Evolutionary conservation across 1,284 basidiomycete genomes (phyloP).

Genomic region (Quambalaria eucalypti): DNA sequence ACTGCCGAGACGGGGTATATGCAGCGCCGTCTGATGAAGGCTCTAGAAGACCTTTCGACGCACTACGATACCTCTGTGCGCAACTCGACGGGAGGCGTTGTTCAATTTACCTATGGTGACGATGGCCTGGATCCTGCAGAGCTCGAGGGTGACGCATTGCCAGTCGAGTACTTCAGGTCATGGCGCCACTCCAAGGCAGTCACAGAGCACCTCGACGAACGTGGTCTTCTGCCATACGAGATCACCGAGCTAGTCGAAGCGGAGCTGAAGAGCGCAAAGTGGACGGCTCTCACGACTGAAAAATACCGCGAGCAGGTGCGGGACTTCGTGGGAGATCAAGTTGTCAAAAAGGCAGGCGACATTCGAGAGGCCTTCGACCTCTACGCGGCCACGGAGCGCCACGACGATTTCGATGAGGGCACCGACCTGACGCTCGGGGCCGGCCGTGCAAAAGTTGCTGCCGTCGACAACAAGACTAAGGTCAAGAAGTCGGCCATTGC

Average conservation of each 20-base stretch:
- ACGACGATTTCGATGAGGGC: constrained; percentile 67
- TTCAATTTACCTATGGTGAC: constrained; percentile 95
- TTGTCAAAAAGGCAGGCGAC: constrained; percentile 62
- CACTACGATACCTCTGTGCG: constrained; percentile 96
- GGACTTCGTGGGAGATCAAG: constrained; percentile 62
- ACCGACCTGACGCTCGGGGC: constrained; percentile 70
- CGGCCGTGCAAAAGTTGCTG: constrained; percentile 53
- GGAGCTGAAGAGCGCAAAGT: constrained; percentile 53
- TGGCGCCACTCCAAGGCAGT: constrained; percentile 79
- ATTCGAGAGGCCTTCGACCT: constrained; percentile 70
- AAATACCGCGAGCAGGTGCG: constrained; percentile 70
- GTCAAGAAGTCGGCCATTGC: constrained; percentile 73
- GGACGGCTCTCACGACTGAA: constrained; percentile 58
- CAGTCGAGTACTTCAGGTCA: constrained; percentile 61
- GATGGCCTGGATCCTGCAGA: constrained; percentile 96
- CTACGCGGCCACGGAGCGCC: constrained; percentile 68
- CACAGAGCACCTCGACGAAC: constrained; percentile 48
- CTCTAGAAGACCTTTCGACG: constrained; percentile 89
- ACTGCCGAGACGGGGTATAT: constrained; percentile 99
- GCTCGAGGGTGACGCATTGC: constrained; percentile 78
- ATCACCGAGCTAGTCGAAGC: constrained; percentile 66
- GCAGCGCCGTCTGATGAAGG: constrained; percentile 98
- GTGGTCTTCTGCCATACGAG: constrained; percentile 74
- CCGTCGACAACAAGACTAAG: constrained; percentile 81
- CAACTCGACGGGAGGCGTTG: constrained; percentile 89